Evolutionary conservation across 176 grass and related monocot species (phyloP).

Genomic region (Phoenix roebelenii): DNA sequence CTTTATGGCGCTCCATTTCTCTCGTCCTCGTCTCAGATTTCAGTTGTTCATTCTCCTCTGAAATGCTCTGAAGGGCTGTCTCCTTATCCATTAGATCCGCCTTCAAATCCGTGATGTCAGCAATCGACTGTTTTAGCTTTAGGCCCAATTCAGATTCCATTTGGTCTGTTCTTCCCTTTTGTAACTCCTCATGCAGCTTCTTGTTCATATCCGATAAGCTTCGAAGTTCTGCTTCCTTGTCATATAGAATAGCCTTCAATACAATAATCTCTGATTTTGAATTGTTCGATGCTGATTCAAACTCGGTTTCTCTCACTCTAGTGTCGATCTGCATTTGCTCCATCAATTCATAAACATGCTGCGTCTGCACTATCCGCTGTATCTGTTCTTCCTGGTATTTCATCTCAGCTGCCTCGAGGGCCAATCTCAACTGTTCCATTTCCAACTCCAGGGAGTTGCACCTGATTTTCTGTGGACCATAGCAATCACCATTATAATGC

Average conservation of each 20-base stretch:
- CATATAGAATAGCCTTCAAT: constrained; percentile 84
- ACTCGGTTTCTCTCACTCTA: constrained; percentile 46
- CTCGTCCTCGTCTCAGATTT: constrained; percentile 10
- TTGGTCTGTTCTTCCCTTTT: constrained; percentile 2
- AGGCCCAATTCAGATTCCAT: neutral
- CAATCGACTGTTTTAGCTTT: neutral
- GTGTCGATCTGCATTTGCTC: constrained; percentile 52
- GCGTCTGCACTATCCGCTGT: constrained; percentile 51
- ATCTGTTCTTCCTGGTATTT: constrained; percentile 60
- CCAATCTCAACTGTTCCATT: constrained; percentile 29
- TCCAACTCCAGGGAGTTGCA: constrained; percentile 34
- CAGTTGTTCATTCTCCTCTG: constrained; percentile 24
- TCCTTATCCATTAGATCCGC: constrained; percentile 38
- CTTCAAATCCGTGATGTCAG: constrained; percentile 20
- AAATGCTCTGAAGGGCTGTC: constrained; percentile 20
- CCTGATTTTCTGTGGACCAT: neutral
- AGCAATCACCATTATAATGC: neutral
- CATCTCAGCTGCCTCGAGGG: constrained; percentile 38
- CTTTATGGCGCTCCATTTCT: constrained; percentile 21
- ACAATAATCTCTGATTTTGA: constrained; percentile 50
- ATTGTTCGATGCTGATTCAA: constrained; percentile 28
- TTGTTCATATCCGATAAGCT: constrained; percentile 34
- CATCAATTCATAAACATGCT: constrained; percentile 53
- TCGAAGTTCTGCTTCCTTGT: constrained; percentile 57
- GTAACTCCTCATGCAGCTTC: constrained; percentile 31